phyloP scores from a whole-genome alignment of 2,329 filamentous ascomycete genomes.

The Chaetothyriales sp. region DNA sequence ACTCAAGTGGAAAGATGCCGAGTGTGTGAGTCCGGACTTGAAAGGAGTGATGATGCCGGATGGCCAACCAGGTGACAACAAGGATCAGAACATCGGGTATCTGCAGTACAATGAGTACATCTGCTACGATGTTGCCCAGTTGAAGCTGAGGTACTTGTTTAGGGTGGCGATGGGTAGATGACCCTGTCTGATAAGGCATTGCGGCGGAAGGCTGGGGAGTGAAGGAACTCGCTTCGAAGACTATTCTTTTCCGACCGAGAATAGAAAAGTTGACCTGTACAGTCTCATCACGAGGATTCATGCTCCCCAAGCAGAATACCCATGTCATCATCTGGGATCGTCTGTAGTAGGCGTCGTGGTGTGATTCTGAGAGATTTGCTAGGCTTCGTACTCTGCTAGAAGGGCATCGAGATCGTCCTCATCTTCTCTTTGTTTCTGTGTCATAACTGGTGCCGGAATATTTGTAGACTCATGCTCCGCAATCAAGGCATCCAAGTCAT shows the following conservation, averaged over 20 bases:
- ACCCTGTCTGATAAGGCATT: not conserved
- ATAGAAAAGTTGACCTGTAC: not conserved
- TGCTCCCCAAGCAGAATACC: conserved; percentile 10
- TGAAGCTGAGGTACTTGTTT: conserved; percentile 31
- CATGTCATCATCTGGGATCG: conserved; percentile 5
- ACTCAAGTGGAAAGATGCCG: conserved; percentile 59
- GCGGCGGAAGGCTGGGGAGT: too few relatives aligned
- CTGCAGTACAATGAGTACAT: conserved; percentile 33
- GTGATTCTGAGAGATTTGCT: not conserved
- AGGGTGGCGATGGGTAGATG: conserved; percentile 23
- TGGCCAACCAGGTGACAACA: conserved; percentile 5
- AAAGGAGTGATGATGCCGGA: conserved; percentile 49
- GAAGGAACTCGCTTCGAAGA: not conserved
- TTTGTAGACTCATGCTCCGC: conserved; percentile 13
- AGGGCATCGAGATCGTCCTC: conserved; percentile 8
- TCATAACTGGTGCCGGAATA: not conserved
- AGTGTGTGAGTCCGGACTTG: conserved; percentile 47
- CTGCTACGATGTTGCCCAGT: conserved; percentile 34
- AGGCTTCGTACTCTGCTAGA: conserved; percentile 5
- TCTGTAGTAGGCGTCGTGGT: not conserved
- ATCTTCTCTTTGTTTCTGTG: conserved; percentile 1
- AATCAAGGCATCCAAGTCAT: conserved; percentile 17
- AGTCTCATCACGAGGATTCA: not conserved
- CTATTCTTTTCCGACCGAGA: not conserved
- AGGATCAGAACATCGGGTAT: not conserved